Base-by-base conservation (phyloP, 441 rosid species). In the Adansonia grandidieri region DNA sequence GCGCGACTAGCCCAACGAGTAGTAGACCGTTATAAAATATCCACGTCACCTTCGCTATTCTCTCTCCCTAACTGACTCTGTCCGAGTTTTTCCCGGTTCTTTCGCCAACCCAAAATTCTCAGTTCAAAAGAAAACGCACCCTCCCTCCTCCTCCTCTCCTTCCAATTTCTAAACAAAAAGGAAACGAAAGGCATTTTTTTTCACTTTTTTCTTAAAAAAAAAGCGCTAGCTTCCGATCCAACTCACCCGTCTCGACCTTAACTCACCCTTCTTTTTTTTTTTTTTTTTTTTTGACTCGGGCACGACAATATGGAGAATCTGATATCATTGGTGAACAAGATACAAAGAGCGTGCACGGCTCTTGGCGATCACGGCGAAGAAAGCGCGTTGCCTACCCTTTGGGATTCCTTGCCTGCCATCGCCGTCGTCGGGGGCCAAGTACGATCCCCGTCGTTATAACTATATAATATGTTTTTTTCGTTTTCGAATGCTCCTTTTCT, bases 381-480 rank as follows among this genome's bases (percentile, higher is more conserved):
- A 74, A 95, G 94, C 89, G 86, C 98, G 9, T 81, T 95, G 76
- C 99, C 99, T 5, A 93, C 99, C 78, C 96, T 95, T 5, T 95
- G 96, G 99, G 99, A 93, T 81, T 86, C 99, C 48, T 88, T 95
- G 81, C 99, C 99, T 9, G 83, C 98, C 81, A 95, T 95, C 57
- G 99, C 98, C 84, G 98, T 93, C 87, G 98, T 93, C 57, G 98
- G 98, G 50, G 99, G 98, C 82, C 99, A 95, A 97, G 99, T 93
- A 42, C 5, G 66, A 3, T 77, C 73, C 9, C 44, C 58, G n/a
- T 22, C 44, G 17, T 74, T 37, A 58, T 19, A 70, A 60, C 53
- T 37, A 19, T 37, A 48, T 47, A 9, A 37, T 70, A 14, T 24
- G 48, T 32, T 73, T 53, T 61, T 42, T 64, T 32, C 37, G 37